These are phyloP conservation scores for Metschnikowia cubensis DNA, from an alignment of 805 yeast species.

Conservation along the genomic window DNA sequence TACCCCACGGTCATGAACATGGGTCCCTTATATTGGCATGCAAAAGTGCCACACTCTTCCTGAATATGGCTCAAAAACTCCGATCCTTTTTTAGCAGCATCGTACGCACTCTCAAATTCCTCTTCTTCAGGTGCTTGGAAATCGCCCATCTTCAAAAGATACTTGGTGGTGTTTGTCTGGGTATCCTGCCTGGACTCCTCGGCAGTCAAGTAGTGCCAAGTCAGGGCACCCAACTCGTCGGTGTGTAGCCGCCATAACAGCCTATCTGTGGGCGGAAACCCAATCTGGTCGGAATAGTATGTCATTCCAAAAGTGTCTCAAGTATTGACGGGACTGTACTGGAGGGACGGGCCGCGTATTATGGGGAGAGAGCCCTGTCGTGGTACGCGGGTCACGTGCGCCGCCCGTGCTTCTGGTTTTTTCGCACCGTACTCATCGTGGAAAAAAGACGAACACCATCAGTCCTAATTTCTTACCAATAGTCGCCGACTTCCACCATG, in stretches of 20 bases:
- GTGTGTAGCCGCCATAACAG: conserved; percentile 70
- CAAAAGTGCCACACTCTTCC: conserved; percentile 75
- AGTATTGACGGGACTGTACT: not conserved
- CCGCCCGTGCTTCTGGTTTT: not conserved
- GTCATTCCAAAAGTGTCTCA: not conserved
- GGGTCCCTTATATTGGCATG: conserved; percentile 94
- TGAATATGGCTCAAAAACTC: conserved; percentile 67
- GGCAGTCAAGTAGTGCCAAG: conserved; percentile 65
- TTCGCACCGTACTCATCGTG: conserved; percentile 5
- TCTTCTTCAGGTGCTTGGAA: conserved; percentile 37
- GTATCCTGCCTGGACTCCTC: conserved; percentile 38
- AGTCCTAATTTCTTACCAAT: not conserved
- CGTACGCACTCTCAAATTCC: conserved; percentile 40
- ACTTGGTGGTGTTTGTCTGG: conserved; percentile 55
- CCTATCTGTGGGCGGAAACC: conserved; percentile 65
- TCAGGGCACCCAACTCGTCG: conserved; percentile 69
- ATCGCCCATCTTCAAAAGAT: conserved; percentile 43
- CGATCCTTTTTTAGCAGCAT: conserved; percentile 73
- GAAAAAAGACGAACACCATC: conserved; percentile 1
- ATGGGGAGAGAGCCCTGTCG: not conserved
- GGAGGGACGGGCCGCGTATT: not conserved
- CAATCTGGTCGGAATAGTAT: conserved; percentile 66
- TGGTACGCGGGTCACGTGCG: not conserved
- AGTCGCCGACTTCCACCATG: not conserved
- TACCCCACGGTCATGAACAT: conserved; percentile 95